Evolutionary conservation across 345 rosid genomes (phyloP).

Genomic region (Raphanus raphanistrum): DNA sequence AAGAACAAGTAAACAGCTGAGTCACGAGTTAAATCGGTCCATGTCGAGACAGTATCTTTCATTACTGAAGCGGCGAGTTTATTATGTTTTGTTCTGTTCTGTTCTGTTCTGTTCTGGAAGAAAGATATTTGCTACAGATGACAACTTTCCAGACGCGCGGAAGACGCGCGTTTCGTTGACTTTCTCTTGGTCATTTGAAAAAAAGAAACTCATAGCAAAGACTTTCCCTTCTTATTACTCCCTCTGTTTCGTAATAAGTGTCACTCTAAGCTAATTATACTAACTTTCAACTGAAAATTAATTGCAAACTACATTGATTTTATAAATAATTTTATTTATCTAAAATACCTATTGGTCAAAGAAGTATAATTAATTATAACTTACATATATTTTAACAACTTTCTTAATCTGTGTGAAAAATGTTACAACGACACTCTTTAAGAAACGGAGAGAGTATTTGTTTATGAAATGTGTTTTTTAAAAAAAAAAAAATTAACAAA

Average conservation of each 20-base stretch:
- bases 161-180: background rate
- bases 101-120: background rate
- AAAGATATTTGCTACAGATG: background rate
- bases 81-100: background rate
- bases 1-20: constrained; percentile 37
- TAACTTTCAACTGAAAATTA: too few relatives aligned
- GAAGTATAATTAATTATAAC: too few relatives aligned
- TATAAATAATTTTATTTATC: too few relatives aligned
- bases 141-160: constrained; percentile 11
- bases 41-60: constrained; percentile 23
- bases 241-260: too few relatives aligned
- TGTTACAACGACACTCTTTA: too few relatives aligned
- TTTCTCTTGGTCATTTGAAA: background rate
- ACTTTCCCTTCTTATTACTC: background rate
- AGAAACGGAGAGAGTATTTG: too few relatives aligned
- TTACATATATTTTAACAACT: too few relatives aligned
- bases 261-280: too few relatives aligned
- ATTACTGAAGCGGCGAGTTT: constrained; percentile 17
- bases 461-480: too few relatives aligned
- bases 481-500: background rate
- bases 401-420: too few relatives aligned
- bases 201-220: background rate
- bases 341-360: too few relatives aligned
- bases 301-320: too few relatives aligned
- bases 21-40: constrained; percentile 45